phyloP scores from a whole-genome alignment of 768 basidiomycete species.

The Boletus sp. region DNA sequence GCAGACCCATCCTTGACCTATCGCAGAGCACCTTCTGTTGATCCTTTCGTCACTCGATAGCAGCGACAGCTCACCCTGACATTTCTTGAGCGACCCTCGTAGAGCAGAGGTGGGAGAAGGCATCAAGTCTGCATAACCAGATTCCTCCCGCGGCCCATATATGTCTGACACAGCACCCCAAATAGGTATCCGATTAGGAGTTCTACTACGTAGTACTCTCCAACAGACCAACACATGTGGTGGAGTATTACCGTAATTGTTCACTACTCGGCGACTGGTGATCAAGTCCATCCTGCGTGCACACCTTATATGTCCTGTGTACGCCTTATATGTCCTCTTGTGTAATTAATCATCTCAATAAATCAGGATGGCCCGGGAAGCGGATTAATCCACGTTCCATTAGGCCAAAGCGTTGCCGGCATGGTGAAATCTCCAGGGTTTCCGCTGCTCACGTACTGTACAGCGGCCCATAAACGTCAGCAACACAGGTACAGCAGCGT shows the following conservation, averaged over 20 bases:
- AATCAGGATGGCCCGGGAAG: slow-evolving; percentile 57
- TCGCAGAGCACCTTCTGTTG: slow-evolving; percentile 15
- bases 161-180: slow-evolving; percentile 17
- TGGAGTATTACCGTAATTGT: background rate
- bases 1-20: slow-evolving; percentile 35
- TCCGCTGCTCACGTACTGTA: slow-evolving; percentile 49
- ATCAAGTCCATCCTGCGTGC: background rate
- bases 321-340: background rate
- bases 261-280: background rate
- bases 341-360: background rate
- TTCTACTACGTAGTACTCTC: background rate
- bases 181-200: slow-evolving; percentile 7
- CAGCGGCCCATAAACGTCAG: slow-evolving; percentile 3
- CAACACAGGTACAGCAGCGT: background rate
- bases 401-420: slow-evolving; percentile 72
- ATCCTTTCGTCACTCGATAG: background rate
- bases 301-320: background rate
- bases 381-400: slow-evolving; percentile 81
- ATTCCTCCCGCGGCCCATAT: slow-evolving; percentile 15
- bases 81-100: slow-evolving; percentile 20
- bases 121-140: slow-evolving; percentile 19
- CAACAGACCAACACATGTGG: background rate
- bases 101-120: slow-evolving; percentile 20
- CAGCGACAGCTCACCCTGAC: slow-evolving; percentile 16
- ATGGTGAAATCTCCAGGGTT: slow-evolving; percentile 75